Percentiles rank a stretch among this genome's conserved stretches.
Evolutionary conservation across 441 rosid genomes (phyloP).

Genomic region (Jatropha multifida): DNA sequence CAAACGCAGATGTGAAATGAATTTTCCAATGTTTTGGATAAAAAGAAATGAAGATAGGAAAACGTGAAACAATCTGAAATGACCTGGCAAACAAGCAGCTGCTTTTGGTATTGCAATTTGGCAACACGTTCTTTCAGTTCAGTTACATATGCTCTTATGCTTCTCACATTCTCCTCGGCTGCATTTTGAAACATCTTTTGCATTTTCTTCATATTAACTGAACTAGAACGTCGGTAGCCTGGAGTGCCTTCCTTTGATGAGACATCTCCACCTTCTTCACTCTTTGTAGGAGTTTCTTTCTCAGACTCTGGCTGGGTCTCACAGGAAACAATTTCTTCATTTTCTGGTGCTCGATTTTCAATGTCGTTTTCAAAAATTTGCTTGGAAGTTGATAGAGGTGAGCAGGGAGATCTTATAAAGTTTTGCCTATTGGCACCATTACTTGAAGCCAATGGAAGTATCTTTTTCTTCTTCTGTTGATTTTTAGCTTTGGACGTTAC

Average conservation of each 20-base stretch:
- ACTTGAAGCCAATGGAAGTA: conserved; percentile 79
- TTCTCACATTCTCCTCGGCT: conserved; percentile 97
- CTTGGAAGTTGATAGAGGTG: conserved; percentile 75
- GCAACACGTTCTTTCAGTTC: conserved; percentile 99
- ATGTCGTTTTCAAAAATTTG: conserved; percentile 69
- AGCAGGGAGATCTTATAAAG: conserved; percentile 88
- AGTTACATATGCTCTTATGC: conserved; percentile 88
- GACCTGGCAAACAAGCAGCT: conserved; percentile 98
- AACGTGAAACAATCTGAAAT: not conserved
- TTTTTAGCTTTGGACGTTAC: conserved; percentile 61
- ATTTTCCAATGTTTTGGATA: not conserved
- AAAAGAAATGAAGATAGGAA: not conserved
- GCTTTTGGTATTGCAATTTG: conserved; percentile 97
- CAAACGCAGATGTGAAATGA: conserved; percentile 9
- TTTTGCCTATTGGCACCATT: conserved; percentile 63
- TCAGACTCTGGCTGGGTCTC: conserved; percentile 47
- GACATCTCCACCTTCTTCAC: conserved; percentile 80
- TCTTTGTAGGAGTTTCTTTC: conserved; percentile 71
- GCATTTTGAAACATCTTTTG: conserved; percentile 99
- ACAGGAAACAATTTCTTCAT: conserved; percentile 40
- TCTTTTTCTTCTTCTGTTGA: conserved; percentile 78
- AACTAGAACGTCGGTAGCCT: conserved; percentile 70
- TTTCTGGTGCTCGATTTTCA: conserved; percentile 85
- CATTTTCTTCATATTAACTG: conserved; percentile 98
- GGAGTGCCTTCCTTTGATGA: conserved; percentile 86